phyloP scores from a whole-genome alignment of 2,329 filamentous ascomycete species.

The Penicillium sp. region DNA sequence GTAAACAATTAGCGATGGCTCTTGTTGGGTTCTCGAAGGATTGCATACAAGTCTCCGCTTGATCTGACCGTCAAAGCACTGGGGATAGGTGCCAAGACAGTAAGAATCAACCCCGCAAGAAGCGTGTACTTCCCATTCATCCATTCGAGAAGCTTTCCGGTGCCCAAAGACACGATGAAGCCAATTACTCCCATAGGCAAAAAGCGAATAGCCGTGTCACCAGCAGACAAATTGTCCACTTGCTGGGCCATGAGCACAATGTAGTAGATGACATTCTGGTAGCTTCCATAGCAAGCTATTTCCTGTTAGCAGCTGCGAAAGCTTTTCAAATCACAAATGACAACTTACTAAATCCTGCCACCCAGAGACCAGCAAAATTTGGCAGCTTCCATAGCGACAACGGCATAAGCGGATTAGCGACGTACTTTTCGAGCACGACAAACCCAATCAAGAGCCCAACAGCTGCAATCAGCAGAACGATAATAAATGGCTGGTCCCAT shows the following conservation, averaged over 20 bases:
- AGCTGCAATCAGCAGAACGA: constrained; percentile 38
- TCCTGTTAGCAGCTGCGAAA: constrained; percentile 7
- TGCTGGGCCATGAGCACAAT: constrained; percentile 41
- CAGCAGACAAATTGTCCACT: constrained; percentile 36
- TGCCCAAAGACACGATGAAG: constrained; percentile 34
- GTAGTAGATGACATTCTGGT: constrained; percentile 42
- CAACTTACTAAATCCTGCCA: constrained; percentile 39
- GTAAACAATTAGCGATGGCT: constrained; percentile 7
- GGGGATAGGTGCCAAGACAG: constrained; percentile 37
- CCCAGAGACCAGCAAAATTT: constrained; percentile 45
- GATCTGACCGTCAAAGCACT: constrained; percentile 24
- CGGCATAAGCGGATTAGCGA: constrained; percentile 44
- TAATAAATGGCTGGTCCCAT: constrained; percentile 44
- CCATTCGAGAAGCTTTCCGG: constrained; percentile 34
- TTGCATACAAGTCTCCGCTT: constrained; percentile 23
- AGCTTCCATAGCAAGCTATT: constrained; percentile 39
- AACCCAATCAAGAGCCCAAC: constrained; percentile 38
- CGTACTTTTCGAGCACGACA: constrained; percentile 40
- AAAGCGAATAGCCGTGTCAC: constrained; percentile 39
- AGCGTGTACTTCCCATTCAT: constrained; percentile 38
- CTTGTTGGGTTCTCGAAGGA: background rate
- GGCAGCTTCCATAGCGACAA: constrained; percentile 43
- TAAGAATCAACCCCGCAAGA: constrained; percentile 31
- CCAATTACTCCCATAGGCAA: constrained; percentile 40
- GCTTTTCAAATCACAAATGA: background rate